Evolutionary conservation across 2,329 filamentous ascomycete genomes (phyloP), one percentile per base, ranked within the genome.

Genomic region (Scedosporium apiospermum): DNA sequence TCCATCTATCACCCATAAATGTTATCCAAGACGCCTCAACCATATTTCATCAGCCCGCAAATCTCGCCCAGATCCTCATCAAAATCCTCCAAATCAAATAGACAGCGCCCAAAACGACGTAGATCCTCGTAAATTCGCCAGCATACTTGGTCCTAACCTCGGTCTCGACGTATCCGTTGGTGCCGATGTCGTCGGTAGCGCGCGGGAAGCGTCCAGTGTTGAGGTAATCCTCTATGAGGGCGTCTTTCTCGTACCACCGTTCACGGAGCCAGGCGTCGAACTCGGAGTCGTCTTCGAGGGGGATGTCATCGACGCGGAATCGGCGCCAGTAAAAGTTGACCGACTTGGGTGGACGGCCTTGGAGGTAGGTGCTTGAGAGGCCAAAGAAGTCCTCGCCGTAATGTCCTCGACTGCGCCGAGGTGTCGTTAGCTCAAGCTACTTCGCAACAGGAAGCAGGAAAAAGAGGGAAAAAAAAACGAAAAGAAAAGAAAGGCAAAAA

Each of bases 271-370:
- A 99, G 3, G 80, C 69, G 63, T 96, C 91, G 69, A 99, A 99
- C 6, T 83, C 79, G 49, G 88, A 82, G 16, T 83, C 81, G 67
- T 88, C 84, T 38, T 91, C 82, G 9, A 96, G 82, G 0, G 93
- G 93, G 53, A 99, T 96, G 21, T 91, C 86, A 23, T 83, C 82
- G 14, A 97, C 72, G 41, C 84, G 83, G 75, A 96, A 97, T 9
- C 92, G 87, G 61, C 95, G 86, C 91, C 93, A 99, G 75, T 96
- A 89, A 79, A 98, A 93, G 75, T 97, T 98, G 69, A 98, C 93
- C 1, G 92, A 96, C 72, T 93, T 96, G 1, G 93, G 95, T 0
- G 93, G 88, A 1, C 90, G 86, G 12, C 95, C 93, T 73, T 95
- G 86, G 65, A 97, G 88, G 71, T 95, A 96, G 3, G 91, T 96